phyloP scores from a whole-genome alignment of 805 yeast genomes.

The Wickerhamiella vanderwaltii region DNA sequence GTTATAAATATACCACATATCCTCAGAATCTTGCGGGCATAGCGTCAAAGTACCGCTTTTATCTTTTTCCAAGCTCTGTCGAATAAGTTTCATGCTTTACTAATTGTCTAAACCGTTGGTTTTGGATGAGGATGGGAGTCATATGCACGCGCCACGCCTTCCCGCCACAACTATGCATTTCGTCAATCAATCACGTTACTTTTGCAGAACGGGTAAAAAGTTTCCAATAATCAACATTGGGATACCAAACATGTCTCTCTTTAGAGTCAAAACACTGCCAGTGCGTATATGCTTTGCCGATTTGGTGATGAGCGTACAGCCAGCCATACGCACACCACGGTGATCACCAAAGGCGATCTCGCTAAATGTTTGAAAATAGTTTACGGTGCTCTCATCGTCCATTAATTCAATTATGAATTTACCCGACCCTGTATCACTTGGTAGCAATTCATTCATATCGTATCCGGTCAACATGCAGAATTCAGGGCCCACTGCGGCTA shows the following conservation, averaged over 20 bases:
- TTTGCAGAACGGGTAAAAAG: slow-evolving; percentile 57
- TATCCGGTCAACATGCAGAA: slow-evolving; percentile 87
- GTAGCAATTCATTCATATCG: slow-evolving; percentile 55
- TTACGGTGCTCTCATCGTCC: slow-evolving; percentile 78
- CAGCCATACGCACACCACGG: slow-evolving; percentile 76
- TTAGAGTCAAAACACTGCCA: slow-evolving; percentile 82
- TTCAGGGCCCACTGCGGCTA: slow-evolving; percentile 90
- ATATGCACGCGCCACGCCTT: no score
- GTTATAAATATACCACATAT: slow-evolving; percentile 79
- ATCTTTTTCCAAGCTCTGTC: slow-evolving; percentile 42
- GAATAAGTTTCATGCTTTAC: slow-evolving; percentile 41
- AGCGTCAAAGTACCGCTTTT: slow-evolving; percentile 53
- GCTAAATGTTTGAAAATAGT: slow-evolving; percentile 75
- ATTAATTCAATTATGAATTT: slow-evolving; percentile 47
- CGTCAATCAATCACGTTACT: no score
- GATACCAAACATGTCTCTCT: slow-evolving; percentile 88
- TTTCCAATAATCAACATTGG: slow-evolving; percentile 96
- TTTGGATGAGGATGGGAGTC: no score
- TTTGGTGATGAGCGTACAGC: slow-evolving; percentile 55
- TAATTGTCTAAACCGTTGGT: background rate
- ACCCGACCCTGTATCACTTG: slow-evolving; percentile 34
- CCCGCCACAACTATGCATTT: no score
- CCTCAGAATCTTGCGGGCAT: slow-evolving; percentile 80
- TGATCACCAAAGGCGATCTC: slow-evolving; percentile 85
- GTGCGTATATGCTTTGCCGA: slow-evolving; percentile 42